Base-by-base conservation (phyloP, 208 protist species). In the Crithidia brevicula region DNA sequence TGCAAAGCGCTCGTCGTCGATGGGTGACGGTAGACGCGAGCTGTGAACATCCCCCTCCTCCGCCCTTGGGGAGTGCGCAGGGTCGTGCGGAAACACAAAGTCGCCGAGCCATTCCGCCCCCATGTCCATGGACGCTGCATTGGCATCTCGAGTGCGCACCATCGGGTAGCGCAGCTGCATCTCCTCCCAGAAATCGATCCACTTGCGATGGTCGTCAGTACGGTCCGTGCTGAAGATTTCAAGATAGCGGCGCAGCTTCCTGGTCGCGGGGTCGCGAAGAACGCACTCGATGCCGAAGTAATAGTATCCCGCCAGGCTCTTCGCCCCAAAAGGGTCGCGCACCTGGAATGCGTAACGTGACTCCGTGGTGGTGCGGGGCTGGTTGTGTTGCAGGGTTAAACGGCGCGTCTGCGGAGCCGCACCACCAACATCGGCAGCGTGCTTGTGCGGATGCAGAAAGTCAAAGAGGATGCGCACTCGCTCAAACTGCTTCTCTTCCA, bases 241-340 rank as follows among this genome's bases (percentile, higher is more conserved):
- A 18, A 89, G 51, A 47, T 56, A 53, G n/a, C 74, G 71, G 5
- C 67, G 77, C n/a, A 70, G 28, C 10, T 52, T 31, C 16, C 31
- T n/a, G 1, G 64, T 64, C 23, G 20, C 42, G 10, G 49, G 15
- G 43, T 77, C 56, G 5, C 27, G 50, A 31, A 59, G 31, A 15
- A 81, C 50, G 20, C 58, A 65, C 57, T 89, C 83, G 18, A 86
- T 47, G 25, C 83, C 83, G 73, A 89, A 89, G 73, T 85, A 89
- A 57, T 86, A 69, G 60, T 81, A 88, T 8, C 73, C 51, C 1
- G 49, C 46, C 2, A 77, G 42, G 10, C 20, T 34, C 25, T 72
- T 66, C 7, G 20, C 40, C 5, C 31, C 0, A 16, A 49, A 43
- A 1, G 46, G 57, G 42, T 78, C 34, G 5, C 70, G 62, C 31